Percentiles rank a stretch among this genome's conserved stretches.
phyloP scores from a whole-genome alignment of 352 stramenopile species.

The Globisporangium paddicum region DNA sequence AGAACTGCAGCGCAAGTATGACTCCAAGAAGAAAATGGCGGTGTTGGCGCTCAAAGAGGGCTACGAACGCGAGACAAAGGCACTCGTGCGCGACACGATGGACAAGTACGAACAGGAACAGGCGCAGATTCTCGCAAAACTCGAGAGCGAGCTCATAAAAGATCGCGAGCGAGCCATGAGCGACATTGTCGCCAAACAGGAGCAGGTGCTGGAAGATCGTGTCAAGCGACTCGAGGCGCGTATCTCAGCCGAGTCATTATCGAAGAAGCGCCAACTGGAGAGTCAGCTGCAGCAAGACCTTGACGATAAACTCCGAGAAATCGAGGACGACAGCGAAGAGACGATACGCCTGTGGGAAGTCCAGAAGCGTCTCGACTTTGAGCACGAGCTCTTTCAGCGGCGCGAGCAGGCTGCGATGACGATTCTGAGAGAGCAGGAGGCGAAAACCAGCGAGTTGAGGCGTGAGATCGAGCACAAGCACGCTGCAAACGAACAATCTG shows the following conservation, averaged over 20 bases:
- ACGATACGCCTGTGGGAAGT: constrained; percentile 32
- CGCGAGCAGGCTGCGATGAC: constrained; percentile 30
- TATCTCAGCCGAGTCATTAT: constrained; percentile 30
- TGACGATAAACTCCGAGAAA: constrained; percentile 18
- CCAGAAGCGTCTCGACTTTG: constrained; percentile 37
- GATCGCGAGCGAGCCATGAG: constrained; percentile 31
- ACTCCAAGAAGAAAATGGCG: constrained; percentile 55
- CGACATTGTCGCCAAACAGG: constrained; percentile 30
- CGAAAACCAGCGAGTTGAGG: constrained; percentile 35
- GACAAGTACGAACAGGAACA: constrained; percentile 45
- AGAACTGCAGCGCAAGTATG: constrained; percentile 57
- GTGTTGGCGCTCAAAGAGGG: constrained; percentile 40
- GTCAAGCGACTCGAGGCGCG: constrained; percentile 33
- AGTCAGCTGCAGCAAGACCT: constrained; percentile 33
- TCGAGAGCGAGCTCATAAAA: constrained; percentile 21
- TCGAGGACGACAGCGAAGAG: constrained; percentile 27
- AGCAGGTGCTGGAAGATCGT: constrained; percentile 30
- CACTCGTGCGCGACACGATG: constrained; percentile 33
- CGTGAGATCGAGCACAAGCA: constrained; percentile 35
- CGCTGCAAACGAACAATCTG: constrained; percentile 28
- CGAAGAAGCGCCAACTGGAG: constrained; percentile 25
- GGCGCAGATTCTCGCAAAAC: constrained; percentile 20
- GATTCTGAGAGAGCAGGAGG: constrained; percentile 41
- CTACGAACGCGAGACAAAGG: constrained; percentile 50
- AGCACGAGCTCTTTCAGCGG: constrained; percentile 36